These are phyloP conservation scores for Dissoconium aciculare DNA, from an alignment of 2,329 filamentous ascomycete genomes.

Conservation along the genomic window DNA sequence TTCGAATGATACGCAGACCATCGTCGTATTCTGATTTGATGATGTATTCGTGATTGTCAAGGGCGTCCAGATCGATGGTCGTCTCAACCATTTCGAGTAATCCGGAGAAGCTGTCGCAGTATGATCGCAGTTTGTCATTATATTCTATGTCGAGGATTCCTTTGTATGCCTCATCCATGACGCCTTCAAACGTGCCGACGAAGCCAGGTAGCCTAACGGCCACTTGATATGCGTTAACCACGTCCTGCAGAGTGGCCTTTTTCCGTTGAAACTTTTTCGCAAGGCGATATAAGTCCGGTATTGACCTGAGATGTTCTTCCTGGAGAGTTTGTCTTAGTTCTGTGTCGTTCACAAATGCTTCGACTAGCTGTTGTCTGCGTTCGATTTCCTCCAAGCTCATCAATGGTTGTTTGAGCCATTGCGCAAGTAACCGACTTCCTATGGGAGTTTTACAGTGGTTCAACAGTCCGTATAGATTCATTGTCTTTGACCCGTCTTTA, in stretches of 20 bases:
- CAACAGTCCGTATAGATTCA: conserved; percentile 86
- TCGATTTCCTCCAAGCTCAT: conserved; percentile 87
- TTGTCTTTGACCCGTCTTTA: conserved; percentile 86
- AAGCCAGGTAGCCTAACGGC: conserved; percentile 83
- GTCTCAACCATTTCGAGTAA: conserved; percentile 98
- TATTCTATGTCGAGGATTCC: conserved; percentile 77
- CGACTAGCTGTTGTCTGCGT: conserved; percentile 80
- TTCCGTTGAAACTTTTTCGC: conserved; percentile 91
- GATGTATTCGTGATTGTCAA: conserved; percentile 95
- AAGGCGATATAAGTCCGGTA: conserved; percentile 85
- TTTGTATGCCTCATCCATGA: conserved; percentile 91
- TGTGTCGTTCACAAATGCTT: conserved; percentile 85
- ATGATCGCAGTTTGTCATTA: conserved; percentile 60
- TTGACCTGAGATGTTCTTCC: conserved; percentile 81
- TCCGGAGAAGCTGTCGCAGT: conserved; percentile 65
- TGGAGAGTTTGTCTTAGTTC: conserved; percentile 92
- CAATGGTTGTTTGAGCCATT: conserved; percentile 94
- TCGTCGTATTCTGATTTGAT: conserved; percentile 99
- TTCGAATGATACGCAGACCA: conserved; percentile 68
- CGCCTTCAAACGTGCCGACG: conserved; percentile 70
- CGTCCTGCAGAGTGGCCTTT: conserved; percentile 83
- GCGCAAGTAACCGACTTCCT: conserved; percentile 74
- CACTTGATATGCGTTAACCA: conserved; percentile 89
- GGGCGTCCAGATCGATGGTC: conserved; percentile 84
- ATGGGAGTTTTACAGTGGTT: conserved; percentile 97